These are phyloP conservation scores for Dioscorea zingiberensis DNA, from an alignment of 106 monocot species.

Conservation along the genomic window DNA sequence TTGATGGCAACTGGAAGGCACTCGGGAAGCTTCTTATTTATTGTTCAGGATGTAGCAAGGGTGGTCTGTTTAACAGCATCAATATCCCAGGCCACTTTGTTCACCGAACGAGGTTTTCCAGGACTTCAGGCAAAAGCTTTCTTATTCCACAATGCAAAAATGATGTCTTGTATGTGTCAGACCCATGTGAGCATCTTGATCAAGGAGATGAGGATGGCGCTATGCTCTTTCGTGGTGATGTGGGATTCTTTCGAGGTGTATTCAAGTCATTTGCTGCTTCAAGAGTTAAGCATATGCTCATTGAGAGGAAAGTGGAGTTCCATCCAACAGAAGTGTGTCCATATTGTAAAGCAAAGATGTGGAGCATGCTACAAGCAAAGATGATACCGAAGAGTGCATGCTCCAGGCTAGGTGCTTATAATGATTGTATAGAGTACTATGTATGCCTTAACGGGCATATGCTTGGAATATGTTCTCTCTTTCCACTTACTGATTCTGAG, in stretches of 20 bases:
- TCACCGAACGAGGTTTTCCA: constrained; percentile 78
- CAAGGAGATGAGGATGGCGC: constrained; percentile 91
- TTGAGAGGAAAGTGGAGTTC: constrained; percentile 58
- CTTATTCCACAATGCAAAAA: constrained; percentile 69
- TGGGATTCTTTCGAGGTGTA: constrained; percentile 85
- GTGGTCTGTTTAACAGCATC: constrained; percentile 52
- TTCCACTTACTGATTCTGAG: constrained; percentile 69
- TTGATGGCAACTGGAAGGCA: constrained; percentile 98
- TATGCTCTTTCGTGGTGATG: not conserved
- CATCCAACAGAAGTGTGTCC: constrained; percentile 86
- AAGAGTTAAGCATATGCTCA: constrained; percentile 67
- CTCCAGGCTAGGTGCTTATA: constrained; percentile 67
- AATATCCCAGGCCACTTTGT: constrained; percentile 84
- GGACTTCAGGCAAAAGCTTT: constrained; percentile 94
- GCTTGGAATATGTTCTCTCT: constrained; percentile 75
- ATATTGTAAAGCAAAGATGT: constrained; percentile 91
- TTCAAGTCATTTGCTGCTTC: constrained; percentile 88
- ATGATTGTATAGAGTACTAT: constrained; percentile 87
- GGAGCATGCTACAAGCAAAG: constrained; percentile 90
- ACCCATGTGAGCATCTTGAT: constrained; percentile 95
- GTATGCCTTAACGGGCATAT: constrained; percentile 97
- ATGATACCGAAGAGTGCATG: constrained; percentile 86
- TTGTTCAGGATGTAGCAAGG: constrained; percentile 72
- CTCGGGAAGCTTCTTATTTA: constrained; percentile 88
- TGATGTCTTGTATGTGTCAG: constrained; percentile 90